Percentiles rank a stretch among this genome's conserved stretches.
Evolutionary conservation across 2,329 filamentous ascomycete species (phyloP).

Genomic region (Septoria petroselini): DNA sequence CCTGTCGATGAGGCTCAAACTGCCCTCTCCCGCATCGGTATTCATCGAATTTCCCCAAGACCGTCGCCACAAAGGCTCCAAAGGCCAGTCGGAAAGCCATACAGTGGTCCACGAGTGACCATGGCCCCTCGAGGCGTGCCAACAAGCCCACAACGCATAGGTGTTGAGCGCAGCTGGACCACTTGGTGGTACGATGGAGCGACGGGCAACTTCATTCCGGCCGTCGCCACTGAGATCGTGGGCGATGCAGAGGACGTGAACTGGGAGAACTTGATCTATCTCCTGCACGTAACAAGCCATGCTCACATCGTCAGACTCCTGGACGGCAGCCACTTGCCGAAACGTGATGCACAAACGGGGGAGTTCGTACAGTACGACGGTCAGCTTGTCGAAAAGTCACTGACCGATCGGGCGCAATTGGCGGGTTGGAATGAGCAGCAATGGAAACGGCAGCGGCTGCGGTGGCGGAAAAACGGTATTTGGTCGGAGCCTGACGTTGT

Average conservation of each 20-base stretch:
- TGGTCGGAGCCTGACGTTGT: neutral
- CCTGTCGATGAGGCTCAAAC: neutral
- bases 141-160: neutral
- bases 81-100: neutral
- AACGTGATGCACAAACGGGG: conserved; percentile 1
- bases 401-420: conserved; percentile 1
- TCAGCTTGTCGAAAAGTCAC: conserved; percentile 1
- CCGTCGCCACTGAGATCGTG: conserved; percentile 10
- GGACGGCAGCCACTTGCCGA: conserved; percentile 3
- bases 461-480: neutral
- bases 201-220: conserved; percentile 5
- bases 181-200: conserved; percentile 6
- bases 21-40: neutral
- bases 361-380: neutral
- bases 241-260: conserved; percentile 3
- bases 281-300: conserved; percentile 3
- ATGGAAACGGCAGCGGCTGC: conserved; percentile 1
- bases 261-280: conserved; percentile 4
- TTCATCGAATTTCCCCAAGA: neutral
- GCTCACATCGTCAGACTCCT: conserved; percentile 1
- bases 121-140: conserved; percentile 2
- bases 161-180: neutral
- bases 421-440: conserved; percentile 5
- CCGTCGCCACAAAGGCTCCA: neutral
- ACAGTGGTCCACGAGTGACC: neutral